phyloP scores from a whole-genome alignment of 2,329 filamentous ascomycete genomes.

The Monascus ruber region DNA sequence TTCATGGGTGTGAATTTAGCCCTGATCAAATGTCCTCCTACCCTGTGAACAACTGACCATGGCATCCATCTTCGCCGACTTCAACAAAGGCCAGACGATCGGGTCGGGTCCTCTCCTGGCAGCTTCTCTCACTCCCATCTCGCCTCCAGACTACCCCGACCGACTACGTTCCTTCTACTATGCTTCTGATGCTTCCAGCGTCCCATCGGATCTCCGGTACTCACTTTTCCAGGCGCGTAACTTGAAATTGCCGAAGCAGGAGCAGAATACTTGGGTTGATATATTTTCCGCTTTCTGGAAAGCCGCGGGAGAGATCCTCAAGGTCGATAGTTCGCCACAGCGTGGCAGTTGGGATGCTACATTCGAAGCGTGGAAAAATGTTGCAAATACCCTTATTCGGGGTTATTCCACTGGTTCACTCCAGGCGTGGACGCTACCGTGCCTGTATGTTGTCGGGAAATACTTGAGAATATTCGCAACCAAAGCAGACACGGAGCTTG shows the following conservation, averaged over 20 bases:
- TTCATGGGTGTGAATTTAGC: constrained; percentile 2
- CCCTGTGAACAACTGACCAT: constrained; percentile 35
- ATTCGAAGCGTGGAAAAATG: constrained; percentile 80
- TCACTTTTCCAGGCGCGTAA: constrained; percentile 52
- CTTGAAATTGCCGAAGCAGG: constrained; percentile 49
- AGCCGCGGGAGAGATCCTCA: constrained; percentile 61
- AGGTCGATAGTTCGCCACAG: constrained; percentile 44
- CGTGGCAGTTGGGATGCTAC: constrained; percentile 64
- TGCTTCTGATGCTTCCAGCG: constrained; percentile 54
- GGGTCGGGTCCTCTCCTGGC: constrained; percentile 64
- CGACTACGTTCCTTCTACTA: constrained; percentile 60
- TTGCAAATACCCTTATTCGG: constrained; percentile 64
- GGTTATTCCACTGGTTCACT: constrained; percentile 69
- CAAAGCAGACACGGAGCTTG: constrained; percentile 64
- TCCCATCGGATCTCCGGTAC: constrained; percentile 60
- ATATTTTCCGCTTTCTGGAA: constrained; percentile 79
- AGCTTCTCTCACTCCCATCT: constrained; percentile 59
- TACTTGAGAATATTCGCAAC: constrained; percentile 82
- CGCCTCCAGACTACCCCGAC: constrained; percentile 50
- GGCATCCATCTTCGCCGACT: constrained; percentile 63
- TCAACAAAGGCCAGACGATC: constrained; percentile 54
- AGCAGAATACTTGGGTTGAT: constrained; percentile 73
- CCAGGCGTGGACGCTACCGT: constrained; percentile 84
- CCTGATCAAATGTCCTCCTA: no score
- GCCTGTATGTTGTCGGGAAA: constrained; percentile 76